A percentile compares a stretch with the other conserved stretches of the same genome.
Evolutionary conservation across 2,329 filamentous ascomycete genomes (phyloP).

Genomic region (Alternaria sp.): DNA sequence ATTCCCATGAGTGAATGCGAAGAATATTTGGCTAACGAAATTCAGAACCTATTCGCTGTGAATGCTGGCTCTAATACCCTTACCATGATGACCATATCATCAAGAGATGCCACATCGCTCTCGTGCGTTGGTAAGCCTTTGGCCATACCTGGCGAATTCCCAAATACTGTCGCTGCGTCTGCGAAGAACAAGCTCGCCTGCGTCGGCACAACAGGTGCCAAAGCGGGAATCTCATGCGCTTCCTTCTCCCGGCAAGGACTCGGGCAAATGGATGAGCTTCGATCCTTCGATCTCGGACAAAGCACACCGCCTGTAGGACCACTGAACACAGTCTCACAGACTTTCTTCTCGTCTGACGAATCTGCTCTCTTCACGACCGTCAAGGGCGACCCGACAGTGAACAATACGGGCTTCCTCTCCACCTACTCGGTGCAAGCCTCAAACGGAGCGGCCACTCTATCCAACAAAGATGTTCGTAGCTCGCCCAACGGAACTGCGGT

Average conservation of each 20-base stretch:
- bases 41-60: constrained; percentile 64
- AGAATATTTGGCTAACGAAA: constrained; percentile 6
- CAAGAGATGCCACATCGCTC: constrained; percentile 41
- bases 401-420: constrained; percentile 67
- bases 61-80: constrained; percentile 54
- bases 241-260: constrained; percentile 43
- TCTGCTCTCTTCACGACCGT: constrained; percentile 64
- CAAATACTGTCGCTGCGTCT: constrained; percentile 52
- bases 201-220: constrained; percentile 49
- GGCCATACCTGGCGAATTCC: constrained; percentile 50
- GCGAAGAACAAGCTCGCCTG: constrained; percentile 49
- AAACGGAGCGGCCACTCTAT: constrained; percentile 15
- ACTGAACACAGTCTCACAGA: constrained; percentile 67
- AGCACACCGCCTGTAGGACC: constrained; percentile 67
- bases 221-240: constrained; percentile 51
- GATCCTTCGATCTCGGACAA: constrained; percentile 61
- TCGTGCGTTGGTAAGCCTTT: constrained; percentile 45
- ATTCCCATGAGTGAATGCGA: background rate
- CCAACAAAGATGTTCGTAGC: constrained; percentile 40
- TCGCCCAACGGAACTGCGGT: constrained; percentile 65
- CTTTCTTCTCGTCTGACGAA: constrained; percentile 67
- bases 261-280: constrained; percentile 45
- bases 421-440: constrained; percentile 58
- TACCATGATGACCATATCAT: constrained; percentile 49
- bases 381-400: constrained; percentile 65